Evolutionary conservation across 2,329 filamentous ascomycete genomes (phyloP).

Genomic region (Nemania serpens): DNA sequence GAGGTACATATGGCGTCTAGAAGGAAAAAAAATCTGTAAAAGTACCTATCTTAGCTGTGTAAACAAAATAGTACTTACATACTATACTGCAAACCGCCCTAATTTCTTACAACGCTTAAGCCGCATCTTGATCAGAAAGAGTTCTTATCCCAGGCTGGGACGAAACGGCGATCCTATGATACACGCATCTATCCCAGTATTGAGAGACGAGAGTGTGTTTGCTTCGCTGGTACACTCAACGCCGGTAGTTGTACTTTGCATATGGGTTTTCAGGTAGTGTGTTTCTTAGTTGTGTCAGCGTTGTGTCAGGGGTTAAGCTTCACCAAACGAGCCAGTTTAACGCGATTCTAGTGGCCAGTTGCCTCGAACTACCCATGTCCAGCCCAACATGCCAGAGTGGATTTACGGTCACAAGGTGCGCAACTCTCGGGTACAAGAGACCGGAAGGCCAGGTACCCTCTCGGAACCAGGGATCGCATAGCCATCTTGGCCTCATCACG

Average conservation of each 20-base stretch:
- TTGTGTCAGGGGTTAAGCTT: slow-evolving; percentile 22
- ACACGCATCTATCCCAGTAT: slow-evolving; percentile 1
- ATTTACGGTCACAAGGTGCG: slow-evolving; percentile 31
- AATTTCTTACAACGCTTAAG: too few species aligned
- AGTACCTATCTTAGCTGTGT: too few species aligned
- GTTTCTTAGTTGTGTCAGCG: slow-evolving; percentile 20
- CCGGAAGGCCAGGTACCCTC: slow-evolving; percentile 13
- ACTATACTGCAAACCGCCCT: too few species aligned
- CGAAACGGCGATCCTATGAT: not conserved
- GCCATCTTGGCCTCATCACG: slow-evolving; percentile 5
- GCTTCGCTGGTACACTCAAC: slow-evolving; percentile 4
- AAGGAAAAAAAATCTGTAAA: too few species aligned
- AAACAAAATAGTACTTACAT: too few species aligned
- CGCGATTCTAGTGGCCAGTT: slow-evolving; percentile 17
- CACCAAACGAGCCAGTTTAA: slow-evolving; percentile 18
- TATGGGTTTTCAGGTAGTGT: slow-evolving; percentile 5
- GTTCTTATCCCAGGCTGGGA: not conserved
- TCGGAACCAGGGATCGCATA: slow-evolving; percentile 10
- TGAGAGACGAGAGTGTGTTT: slow-evolving; percentile 1
- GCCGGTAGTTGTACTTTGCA: slow-evolving; percentile 16
- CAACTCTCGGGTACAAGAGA: slow-evolving; percentile 22
- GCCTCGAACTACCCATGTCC: slow-evolving; percentile 4
- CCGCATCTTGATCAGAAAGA: too few species aligned
- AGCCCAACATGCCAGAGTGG: slow-evolving; percentile 24
- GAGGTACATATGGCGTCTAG: too few species aligned